Evolutionary conservation across 192 early-diverging fungal genomes (phyloP), one percentile per base, ranked within the genome.

Genomic region (Podila clonocystis): DNA sequence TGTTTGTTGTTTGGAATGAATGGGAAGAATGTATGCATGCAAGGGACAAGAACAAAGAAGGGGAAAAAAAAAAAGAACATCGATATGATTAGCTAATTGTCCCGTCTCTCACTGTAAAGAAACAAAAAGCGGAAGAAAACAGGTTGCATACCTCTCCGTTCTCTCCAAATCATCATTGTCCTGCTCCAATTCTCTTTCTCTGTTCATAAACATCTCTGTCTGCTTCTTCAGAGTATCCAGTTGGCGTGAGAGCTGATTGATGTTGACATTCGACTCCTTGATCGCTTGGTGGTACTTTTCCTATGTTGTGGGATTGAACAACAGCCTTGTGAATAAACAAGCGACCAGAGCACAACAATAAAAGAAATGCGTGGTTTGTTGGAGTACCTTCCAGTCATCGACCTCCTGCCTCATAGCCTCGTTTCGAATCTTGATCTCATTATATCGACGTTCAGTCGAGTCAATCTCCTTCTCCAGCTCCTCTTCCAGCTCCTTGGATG

Each of bases 151-250:
- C 88, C 88, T 84, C 75, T 87, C 88, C 33, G 84, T 91, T 57
- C 90, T 87, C 80, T 94, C 93, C 52, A 94, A 69, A 58, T 94
- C 92, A 66, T 94, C 93, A 83, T 92, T 93, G 48, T 93, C 88
- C 75, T 93, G 87, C 82, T 94, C 93, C 20, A 94, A 67, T 65
- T 93, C 92, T 19, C 91, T 85, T 30, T 90, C 91, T 59, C 90
- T 89, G 70, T 92, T 90, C 73, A 88, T 86, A 75, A 91, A 94
- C 66, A 82, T 88, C 62, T 93, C 91, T 33, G 91, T 87, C 64
- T 91, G 88, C 41, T 87, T 85, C 76, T 90, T 87, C 50, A 94
- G 78, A 73, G 87, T 85, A 60, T 94, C 93, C 48, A 94, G 83
- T 68, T 94, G 92, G 57, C 92, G 84, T 70, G 92, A 89, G 74